phyloP scores from a whole-genome alignment of 2,329 filamentous ascomycete species.

The Trichoderma koningiopsis region DNA sequence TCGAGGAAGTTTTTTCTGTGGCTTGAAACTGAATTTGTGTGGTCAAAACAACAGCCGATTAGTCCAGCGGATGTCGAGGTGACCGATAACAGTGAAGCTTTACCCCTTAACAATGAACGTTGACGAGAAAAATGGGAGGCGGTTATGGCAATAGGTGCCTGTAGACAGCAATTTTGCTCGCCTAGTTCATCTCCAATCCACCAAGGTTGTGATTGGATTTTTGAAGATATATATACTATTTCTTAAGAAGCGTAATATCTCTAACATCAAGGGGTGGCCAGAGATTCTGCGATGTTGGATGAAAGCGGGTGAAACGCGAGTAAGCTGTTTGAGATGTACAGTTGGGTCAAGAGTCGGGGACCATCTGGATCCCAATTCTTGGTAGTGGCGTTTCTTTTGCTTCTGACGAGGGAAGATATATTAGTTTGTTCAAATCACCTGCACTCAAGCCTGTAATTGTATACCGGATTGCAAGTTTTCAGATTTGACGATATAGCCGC shows the following conservation, averaged over 20 bases:
- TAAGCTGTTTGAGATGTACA: neutral
- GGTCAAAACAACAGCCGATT: neutral
- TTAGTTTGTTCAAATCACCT: neutral
- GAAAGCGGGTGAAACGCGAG: conserved; percentile 2
- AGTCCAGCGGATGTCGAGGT: neutral
- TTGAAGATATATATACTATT: neutral
- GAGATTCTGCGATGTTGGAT: conserved; percentile 1
- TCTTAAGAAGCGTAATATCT: neutral
- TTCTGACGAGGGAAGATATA: neutral
- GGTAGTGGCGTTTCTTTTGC: neutral
- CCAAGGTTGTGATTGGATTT: neutral
- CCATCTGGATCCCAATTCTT: neutral
- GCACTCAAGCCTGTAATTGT: neutral
- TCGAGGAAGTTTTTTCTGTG: conserved; percentile 5
- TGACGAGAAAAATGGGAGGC: neutral
- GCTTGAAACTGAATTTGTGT: neutral
- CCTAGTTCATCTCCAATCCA: too few relatives aligned
- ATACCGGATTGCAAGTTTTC: neutral
- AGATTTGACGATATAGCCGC: neutral
- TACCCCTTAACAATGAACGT: neutral
- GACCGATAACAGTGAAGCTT: neutral
- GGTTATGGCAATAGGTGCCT: neutral
- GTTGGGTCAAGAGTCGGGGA: neutral
- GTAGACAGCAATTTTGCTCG: neutral
- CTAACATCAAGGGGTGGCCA: conserved; percentile 2